Evolutionary conservation across 2,329 filamentous ascomycete species (phyloP).

Genomic region (Rhexocercosporidium sp.): DNA sequence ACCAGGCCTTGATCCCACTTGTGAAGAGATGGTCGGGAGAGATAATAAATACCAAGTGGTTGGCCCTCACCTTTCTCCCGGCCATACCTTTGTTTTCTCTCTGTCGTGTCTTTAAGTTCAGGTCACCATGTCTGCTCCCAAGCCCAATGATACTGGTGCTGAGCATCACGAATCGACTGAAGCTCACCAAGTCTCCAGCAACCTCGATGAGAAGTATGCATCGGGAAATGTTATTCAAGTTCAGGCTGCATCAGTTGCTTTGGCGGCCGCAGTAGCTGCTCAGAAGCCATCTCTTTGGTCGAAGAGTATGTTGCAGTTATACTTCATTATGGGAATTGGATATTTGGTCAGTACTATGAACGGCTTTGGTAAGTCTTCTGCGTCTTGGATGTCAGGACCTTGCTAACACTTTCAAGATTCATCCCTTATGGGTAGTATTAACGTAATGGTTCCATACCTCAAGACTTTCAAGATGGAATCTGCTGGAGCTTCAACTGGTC

Average conservation of each 20-base stretch:
- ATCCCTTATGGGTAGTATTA: slow-evolving; percentile 57
- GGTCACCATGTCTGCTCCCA: slow-evolving; percentile 26
- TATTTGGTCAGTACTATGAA: slow-evolving; percentile 57
- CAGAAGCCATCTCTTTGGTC: slow-evolving; percentile 45
- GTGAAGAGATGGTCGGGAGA: neutral
- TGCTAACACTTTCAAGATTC: slow-evolving; percentile 49
- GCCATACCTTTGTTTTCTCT: too few species aligned
- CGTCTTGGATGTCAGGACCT: neutral
- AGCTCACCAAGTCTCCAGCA: neutral
- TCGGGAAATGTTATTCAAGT: slow-evolving; percentile 39
- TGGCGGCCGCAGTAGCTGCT: slow-evolving; percentile 42
- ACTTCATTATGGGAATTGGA: slow-evolving; percentile 47
- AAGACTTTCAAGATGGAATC: slow-evolving; percentile 53
- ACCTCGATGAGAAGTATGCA: slow-evolving; percentile 28
- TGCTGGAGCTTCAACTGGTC: slow-evolving; percentile 52
- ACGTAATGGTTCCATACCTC: slow-evolving; percentile 58
- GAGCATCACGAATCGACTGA: slow-evolving; percentile 25
- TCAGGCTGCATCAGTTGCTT: slow-evolving; percentile 44
- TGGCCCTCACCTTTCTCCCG: too few species aligned
- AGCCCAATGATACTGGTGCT: slow-evolving; percentile 15
- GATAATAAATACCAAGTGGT: neutral
- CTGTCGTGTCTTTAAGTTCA: neutral
- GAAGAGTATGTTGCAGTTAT: slow-evolving; percentile 50
- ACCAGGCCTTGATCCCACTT: neutral
- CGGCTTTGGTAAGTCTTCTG: slow-evolving; percentile 49